phyloP scores from a whole-genome alignment of 768 basidiomycete genomes.

The Chalciporus pseudorubinellus region DNA sequence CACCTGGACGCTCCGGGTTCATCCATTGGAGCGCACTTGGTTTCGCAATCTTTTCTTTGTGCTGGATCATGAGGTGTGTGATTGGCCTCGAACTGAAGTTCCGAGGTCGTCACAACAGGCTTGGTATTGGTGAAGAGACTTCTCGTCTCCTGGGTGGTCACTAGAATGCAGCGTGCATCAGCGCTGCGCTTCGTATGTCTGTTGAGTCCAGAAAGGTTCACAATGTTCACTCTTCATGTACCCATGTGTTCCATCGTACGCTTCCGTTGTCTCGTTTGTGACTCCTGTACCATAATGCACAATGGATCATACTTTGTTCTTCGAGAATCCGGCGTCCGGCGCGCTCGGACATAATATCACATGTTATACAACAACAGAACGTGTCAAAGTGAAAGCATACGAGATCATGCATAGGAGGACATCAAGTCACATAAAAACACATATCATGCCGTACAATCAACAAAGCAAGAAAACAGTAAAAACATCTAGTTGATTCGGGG shows the following conservation, averaged over 20 bases:
- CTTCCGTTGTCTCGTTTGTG: slow-evolving; percentile 1
- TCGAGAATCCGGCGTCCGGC: slow-evolving; percentile 4
- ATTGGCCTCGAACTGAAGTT: slow-evolving; percentile 38
- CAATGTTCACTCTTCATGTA: slow-evolving; percentile 4
- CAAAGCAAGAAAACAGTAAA: slow-evolving; percentile 1
- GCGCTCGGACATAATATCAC: slow-evolving; percentile 8
- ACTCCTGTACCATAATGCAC: slow-evolving; percentile 12
- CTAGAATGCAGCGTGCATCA: neutral
- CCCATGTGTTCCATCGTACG: neutral
- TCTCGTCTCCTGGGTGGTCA: slow-evolving; percentile 33
- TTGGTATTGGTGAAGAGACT: slow-evolving; percentile 33
- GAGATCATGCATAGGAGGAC: slow-evolving; percentile 1
- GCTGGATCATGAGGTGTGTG: slow-evolving; percentile 60
- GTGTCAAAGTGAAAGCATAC: slow-evolving; percentile 13
- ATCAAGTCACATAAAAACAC: slow-evolving; percentile 8
- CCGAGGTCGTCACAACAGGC: slow-evolving; percentile 31
- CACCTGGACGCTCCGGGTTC: slow-evolving; percentile 43
- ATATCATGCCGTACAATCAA: slow-evolving; percentile 6
- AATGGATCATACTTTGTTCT: slow-evolving; percentile 15
- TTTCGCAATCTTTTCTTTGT: slow-evolving; percentile 59
- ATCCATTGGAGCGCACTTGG: slow-evolving; percentile 68
- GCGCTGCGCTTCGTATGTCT: neutral
- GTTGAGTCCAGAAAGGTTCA: neutral
- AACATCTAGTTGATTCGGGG: neutral
- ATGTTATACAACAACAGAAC: slow-evolving; percentile 21